Base-by-base conservation (phyloP, 108 stramenopile genomes). In the Fragilaria crotonensis region DNA sequence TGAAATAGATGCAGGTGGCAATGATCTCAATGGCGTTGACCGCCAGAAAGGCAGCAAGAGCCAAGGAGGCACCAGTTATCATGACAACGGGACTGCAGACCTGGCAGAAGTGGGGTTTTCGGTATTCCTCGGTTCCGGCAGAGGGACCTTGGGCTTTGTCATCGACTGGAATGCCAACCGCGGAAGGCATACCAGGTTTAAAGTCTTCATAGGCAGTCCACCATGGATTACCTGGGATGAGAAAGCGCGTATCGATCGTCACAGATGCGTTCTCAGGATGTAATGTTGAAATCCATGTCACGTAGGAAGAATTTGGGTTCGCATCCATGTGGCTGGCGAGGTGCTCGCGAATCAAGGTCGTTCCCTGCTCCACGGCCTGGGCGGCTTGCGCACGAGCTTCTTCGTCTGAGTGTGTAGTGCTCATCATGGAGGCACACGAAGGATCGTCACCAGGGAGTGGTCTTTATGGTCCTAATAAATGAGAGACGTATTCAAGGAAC, bases 261-360 rank as follows among this genome's bases (percentile, higher is more conserved):
- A 74, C 62, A 36, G 41, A 30, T 4, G 73, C 73, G 48, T 74
- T 74, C 54, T 74, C 73, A 19, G 73, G 73, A 56, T 74, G 73
- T 3, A 74, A 45, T 2, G 73, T 68, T 22, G 67, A 67, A 45
- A 69, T 69, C 73, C 73, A 74, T 7, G 25, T 44, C 4, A n/a
- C n/a, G n/a, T n/a, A n/a, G n/a, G n/a, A n/a, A n/a, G n/a, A n/a
- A 19, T 54, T 25, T 36, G 45, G 44, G 41, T 57, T 57, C 9
- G 5, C 9, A 19, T 57, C 26, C 5, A 57, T 22, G 29, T 57
- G 29, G 7, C 5, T 19, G 26, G 25, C 28, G 4, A 57, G 55
- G 29, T 57, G 55, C 27, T 30, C 55, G 9, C 51, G 51, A 52
- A 52, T 52, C 25, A 52, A 27, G 9, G 51, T 27, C 51, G 18